Evolutionary conservation across 1,284 basidiomycete genomes (phyloP).

Genomic region (Ceratobasidium theobromae): DNA sequence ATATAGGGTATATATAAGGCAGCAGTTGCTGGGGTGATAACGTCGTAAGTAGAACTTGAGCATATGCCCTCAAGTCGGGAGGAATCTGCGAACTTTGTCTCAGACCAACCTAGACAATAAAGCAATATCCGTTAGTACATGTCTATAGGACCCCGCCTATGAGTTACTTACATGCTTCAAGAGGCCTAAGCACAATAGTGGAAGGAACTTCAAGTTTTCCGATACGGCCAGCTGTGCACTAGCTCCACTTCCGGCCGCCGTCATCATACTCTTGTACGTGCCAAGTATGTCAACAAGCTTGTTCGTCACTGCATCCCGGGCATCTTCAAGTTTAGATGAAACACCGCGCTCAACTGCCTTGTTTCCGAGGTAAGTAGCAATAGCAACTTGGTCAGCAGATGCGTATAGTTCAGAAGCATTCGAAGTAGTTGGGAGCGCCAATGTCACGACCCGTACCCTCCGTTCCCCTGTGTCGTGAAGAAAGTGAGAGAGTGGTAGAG

Average conservation of each 20-base stretch:
- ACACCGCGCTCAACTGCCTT: conserved; percentile 95
- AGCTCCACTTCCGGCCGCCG: conserved; percentile 86
- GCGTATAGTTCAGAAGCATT: conserved; percentile 94
- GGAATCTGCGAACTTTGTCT: conserved; percentile 96
- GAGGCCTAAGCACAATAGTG: conserved; percentile 84
- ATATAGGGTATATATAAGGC: conserved; percentile 91
- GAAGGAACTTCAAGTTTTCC: conserved; percentile 93
- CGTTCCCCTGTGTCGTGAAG: conserved; percentile 69
- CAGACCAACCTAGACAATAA: conserved; percentile 71
- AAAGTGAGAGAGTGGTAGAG: background rate
- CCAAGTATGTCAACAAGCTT: conserved; percentile 88
- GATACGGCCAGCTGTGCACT: conserved; percentile 91
- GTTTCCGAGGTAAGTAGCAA: conserved; percentile 88
- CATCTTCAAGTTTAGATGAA: conserved; percentile 91
- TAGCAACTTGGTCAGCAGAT: conserved; percentile 91
- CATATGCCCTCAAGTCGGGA: conserved; percentile 93
- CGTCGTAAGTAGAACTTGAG: conserved; percentile 89
- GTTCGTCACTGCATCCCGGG: conserved; percentile 86
- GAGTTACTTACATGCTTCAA: conserved; percentile 79
- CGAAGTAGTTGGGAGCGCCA: conserved; percentile 89
- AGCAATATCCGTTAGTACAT: background rate
- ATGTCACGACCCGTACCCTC: conserved; percentile 92
- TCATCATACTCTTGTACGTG: conserved; percentile 97
- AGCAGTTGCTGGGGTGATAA: conserved; percentile 88
- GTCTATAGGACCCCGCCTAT: background rate